Evolutionary conservation across 768 basidiomycete species (phyloP).

Genomic region (Trametes sanguinea): DNA sequence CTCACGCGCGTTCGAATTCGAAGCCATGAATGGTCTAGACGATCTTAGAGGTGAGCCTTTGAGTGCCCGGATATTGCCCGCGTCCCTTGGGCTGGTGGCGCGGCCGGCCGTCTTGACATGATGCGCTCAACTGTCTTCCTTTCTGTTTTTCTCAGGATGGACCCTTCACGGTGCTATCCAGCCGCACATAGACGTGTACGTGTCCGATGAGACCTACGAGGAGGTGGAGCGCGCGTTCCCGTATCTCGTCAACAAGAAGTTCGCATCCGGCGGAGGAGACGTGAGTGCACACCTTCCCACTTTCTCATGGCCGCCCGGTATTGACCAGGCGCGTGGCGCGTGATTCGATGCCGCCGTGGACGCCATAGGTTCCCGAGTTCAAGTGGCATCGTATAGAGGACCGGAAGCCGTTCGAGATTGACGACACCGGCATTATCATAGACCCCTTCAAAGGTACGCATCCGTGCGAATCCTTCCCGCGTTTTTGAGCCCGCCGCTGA

Average conservation of each 20-base stretch:
- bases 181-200: conserved; percentile 71
- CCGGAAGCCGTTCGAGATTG: conserved; percentile 65
- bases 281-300: conserved; percentile 40
- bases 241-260: conserved; percentile 75
- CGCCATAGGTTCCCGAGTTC: conserved; percentile 71
- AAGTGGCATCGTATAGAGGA: conserved; percentile 81
- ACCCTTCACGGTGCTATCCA: conserved; percentile 69
- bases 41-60: conserved; percentile 70
- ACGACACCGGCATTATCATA: conserved; percentile 59
- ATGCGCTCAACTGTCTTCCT: not conserved
- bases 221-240: conserved; percentile 77
- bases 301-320: not conserved
- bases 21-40: conserved; percentile 88
- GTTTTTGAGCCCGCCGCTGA: not conserved
- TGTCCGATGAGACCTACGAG: conserved; percentile 61
- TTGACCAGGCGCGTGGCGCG: conserved; percentile 2
- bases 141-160: conserved; percentile 55
- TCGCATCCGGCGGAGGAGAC: conserved; percentile 79
- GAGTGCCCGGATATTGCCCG: not conserved
- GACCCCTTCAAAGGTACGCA: conserved; percentile 66
- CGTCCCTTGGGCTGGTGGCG: not conserved
- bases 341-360: no score
- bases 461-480: not conserved
- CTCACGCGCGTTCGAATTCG: not conserved
- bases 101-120: not conserved